These are phyloP conservation scores for Phallus indusiatus DNA, from an alignment of 768 basidiomycete genomes.

Conservation along the genomic window DNA sequence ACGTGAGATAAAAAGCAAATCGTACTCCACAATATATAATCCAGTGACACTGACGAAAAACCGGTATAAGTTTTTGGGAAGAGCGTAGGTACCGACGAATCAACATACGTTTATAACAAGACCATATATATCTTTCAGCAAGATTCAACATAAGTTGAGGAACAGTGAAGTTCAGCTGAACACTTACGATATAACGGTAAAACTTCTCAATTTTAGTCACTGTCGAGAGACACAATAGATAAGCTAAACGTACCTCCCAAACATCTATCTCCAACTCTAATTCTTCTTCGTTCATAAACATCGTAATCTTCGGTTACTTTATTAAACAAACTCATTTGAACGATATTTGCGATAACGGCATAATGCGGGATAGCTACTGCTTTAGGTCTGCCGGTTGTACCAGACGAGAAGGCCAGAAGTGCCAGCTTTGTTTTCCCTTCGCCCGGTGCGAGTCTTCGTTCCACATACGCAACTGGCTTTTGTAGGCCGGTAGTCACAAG, in stretches of 20 bases:
- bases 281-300: conserved; percentile 22
- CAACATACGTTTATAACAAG: conserved; percentile 12
- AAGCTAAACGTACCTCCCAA: conserved; percentile 38
- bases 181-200: conserved; percentile 14
- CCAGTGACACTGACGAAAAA: conserved; percentile 14
- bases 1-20: not conserved
- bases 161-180: too few species aligned
- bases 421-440: conserved; percentile 66
- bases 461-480: conserved; percentile 31
- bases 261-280: conserved; percentile 50
- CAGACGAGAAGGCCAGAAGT: conserved; percentile 64
- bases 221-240: not conserved
- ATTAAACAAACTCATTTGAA: conserved; percentile 48
- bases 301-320: conserved; percentile 30
- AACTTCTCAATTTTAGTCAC: conserved; percentile 10
- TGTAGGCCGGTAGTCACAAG: conserved; percentile 41
- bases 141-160: not conserved
- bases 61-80: not conserved
- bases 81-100: too few species aligned
- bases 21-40: conserved; percentile 17
- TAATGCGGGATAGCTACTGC: conserved; percentile 56
- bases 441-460: conserved; percentile 41
- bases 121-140: conserved; percentile 14
- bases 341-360: conserved; percentile 49
- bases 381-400: conserved; percentile 69